phyloP scores from a whole-genome alignment of 441 rosid species.

The Populus tomentosa region DNA sequence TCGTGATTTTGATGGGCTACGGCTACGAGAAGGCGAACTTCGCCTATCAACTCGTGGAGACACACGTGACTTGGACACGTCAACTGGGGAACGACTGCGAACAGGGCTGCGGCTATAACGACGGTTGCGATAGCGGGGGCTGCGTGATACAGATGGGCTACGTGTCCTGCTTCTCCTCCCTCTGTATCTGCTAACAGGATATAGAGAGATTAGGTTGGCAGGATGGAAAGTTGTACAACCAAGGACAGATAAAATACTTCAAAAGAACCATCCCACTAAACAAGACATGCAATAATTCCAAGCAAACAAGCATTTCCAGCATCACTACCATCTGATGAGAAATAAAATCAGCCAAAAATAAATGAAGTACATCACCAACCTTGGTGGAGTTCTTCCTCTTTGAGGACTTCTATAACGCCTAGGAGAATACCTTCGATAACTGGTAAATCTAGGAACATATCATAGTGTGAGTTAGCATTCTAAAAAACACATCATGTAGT shows the following conservation, averaged over 20 bases:
- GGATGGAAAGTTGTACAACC: neutral
- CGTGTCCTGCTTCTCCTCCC: conserved; percentile 62
- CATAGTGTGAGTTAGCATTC: neutral
- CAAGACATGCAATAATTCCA: neutral
- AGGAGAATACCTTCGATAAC: conserved; percentile 80
- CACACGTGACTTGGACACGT: conserved; percentile 32
- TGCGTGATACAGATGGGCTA: conserved; percentile 59
- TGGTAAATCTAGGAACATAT: conserved; percentile 42
- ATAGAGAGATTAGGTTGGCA: neutral
- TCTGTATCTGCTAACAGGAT: conserved; percentile 48
- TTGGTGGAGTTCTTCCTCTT: conserved; percentile 83
- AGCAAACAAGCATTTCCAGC: neutral
- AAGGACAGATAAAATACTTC: neutral
- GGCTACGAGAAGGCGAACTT: conserved; percentile 53
- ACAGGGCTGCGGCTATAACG: conserved; percentile 58
- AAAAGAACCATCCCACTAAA: neutral
- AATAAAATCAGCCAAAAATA: neutral
- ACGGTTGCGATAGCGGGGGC: conserved; percentile 52
- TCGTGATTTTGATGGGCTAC: conserved; percentile 48
- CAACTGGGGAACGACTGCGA: conserved; percentile 61
- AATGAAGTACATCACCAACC: conserved; percentile 38
- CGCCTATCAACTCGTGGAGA: conserved; percentile 40
- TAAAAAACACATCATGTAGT: neutral
- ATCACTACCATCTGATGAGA: neutral
- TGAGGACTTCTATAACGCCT: conserved; percentile 79